Evolutionary conservation across 2,329 filamentous ascomycete genomes (phyloP), one percentile per base, ranked within the genome.

Genomic region (Triangularia verruculosa): DNA sequence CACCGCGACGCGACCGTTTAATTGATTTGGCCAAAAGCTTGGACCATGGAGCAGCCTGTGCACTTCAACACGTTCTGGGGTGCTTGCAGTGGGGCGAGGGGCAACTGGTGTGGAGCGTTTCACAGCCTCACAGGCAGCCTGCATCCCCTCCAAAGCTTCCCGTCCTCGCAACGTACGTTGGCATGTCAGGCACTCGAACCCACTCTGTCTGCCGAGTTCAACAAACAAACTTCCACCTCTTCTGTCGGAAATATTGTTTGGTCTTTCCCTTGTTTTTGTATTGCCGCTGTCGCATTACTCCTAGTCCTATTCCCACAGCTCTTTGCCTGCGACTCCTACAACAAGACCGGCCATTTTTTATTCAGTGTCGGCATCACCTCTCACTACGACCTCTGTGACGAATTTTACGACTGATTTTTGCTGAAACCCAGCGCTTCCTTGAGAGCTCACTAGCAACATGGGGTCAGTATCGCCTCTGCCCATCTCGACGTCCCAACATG

Each of bases 301-400:
- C 34, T 47, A 47, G 8, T 47, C 17, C n/a, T 20, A 47, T 17
- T 4, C 17, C n/a, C 15, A 13, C 43, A 8, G n/a, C n/a, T n/a
- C n/a, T n/a, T 53, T 58, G 34, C 32, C 51, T 64, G 61, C 25
- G 17, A 59, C 57, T 30, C 22, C 17, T 25, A 34, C 8, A 55
- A 59, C 55, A 71, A 70, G 67, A 51, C 69, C 69, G 70, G 68
- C 70, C 70, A 60, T 72, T 72, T 67, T n/a, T 71, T 70, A 64
- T 68, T 70, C 59, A 72, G 70, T 27, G 70, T 67, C 70, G 69
- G 70, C 70, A 69, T 47, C 20, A 54, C 17, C 27, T 61, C 24
- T n/a, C 24, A 32, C 47, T 11, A 47, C 39, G n/a, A 47, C 39
- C 27, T 54, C 15, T 12, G 51, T 15, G n/a, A 54, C 20, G 22